Evolutionary conservation across 2,329 filamentous ascomycete species (phyloP).

Genomic region (Beauveria brongniartii): DNA sequence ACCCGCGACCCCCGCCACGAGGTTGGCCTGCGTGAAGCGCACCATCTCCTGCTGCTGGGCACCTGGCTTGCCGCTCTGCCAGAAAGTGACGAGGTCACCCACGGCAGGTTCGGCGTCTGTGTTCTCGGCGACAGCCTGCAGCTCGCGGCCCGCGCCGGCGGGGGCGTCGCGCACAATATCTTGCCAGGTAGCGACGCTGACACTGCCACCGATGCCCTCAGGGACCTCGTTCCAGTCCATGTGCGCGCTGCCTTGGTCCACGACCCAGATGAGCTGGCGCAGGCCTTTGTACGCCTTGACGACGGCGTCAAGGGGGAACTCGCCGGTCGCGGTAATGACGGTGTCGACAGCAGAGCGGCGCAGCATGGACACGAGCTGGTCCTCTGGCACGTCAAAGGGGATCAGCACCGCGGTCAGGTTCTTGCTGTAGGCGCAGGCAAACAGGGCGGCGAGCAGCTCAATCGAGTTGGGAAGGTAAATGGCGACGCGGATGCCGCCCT

Average conservation of each 20-base stretch:
- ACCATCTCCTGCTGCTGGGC: slow-evolving; percentile 58
- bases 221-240: slow-evolving; percentile 94
- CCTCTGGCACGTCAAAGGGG: slow-evolving; percentile 68
- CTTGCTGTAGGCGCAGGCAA: slow-evolving; percentile 79
- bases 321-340: slow-evolving; percentile 75
- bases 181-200: slow-evolving; percentile 88
- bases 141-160: slow-evolving; percentile 46
- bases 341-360: slow-evolving; percentile 68
- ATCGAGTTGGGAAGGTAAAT: slow-evolving; percentile 90
- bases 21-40: slow-evolving; percentile 71
- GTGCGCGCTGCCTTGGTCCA: slow-evolving; percentile 81
- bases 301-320: slow-evolving; percentile 71
- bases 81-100: slow-evolving; percentile 57
- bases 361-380: slow-evolving; percentile 64
- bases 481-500: slow-evolving; percentile 68
- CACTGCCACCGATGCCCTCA: slow-evolving; percentile 61
- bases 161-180: slow-evolving; percentile 71
- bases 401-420: slow-evolving; percentile 77
- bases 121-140: slow-evolving; percentile 55
- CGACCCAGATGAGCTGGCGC: slow-evolving; percentile 81
- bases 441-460: slow-evolving; percentile 74
- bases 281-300: slow-evolving; percentile 62
- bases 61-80: slow-evolving; percentile 43
- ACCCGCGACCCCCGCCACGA: slow-evolving; percentile 79
- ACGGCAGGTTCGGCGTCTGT: slow-evolving; percentile 25